Percentiles rank a stretch among this genome's conserved stretches.
Conservation (phyloP, 306 rosid genomes). For the Crataegus laevigata region DNA sequence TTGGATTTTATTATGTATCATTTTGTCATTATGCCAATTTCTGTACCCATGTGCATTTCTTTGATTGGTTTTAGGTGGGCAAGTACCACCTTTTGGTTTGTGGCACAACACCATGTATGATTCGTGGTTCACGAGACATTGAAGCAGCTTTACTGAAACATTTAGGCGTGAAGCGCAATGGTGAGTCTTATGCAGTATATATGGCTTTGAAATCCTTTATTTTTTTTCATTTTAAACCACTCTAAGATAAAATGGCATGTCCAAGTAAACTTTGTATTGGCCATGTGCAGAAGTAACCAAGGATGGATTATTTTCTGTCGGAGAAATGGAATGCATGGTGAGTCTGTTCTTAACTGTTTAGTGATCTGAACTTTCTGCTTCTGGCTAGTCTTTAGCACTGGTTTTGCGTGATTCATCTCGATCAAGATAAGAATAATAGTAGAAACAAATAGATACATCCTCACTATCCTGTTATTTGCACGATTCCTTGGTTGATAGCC, state of each 20-base stretch:
- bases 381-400: slow-evolving; percentile 2
- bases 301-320: slow-evolving; percentile 97
- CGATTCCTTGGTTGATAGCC: not conserved
- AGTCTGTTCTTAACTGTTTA: slow-evolving; percentile 29
- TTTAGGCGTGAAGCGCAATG: slow-evolving; percentile 92
- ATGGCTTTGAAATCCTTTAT: slow-evolving; percentile 1
- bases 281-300: slow-evolving; percentile 78
- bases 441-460: not conserved
- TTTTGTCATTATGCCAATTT: not conserved
- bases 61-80: slow-evolving; percentile 64
- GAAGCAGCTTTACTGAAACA: slow-evolving; percentile 84
- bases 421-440: not conserved
- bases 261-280: slow-evolving; percentile 18
- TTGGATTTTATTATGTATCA: not conserved
- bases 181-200: slow-evolving; percentile 29
- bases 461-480: not conserved
- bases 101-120: slow-evolving; percentile 99
- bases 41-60: slow-evolving; percentile 24
- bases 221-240: not conserved
- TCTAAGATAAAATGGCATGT: not conserved
- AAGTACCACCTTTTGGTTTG: slow-evolving; percentile 92
- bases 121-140: slow-evolving; percentile 91
- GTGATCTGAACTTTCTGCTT: not conserved
- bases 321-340: slow-evolving; percentile 99
- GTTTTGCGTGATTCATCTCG: slow-evolving; percentile 10